phyloP scores from a whole-genome alignment of 768 basidiomycete genomes.

The Chalciporus piperatus region DNA sequence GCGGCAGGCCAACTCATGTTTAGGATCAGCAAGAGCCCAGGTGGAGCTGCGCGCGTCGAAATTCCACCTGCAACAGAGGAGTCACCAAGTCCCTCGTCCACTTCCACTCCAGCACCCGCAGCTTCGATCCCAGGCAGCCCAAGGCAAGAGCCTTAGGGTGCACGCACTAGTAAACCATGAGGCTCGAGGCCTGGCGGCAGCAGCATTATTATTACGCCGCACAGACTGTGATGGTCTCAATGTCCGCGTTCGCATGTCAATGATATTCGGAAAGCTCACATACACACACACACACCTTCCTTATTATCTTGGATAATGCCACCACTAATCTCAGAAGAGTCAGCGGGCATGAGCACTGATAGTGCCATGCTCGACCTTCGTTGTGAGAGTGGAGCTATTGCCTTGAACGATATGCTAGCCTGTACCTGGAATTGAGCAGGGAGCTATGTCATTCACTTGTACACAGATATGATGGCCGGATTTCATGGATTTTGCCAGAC shows the following conservation, averaged over 20 bases:
- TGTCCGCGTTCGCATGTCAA: slow-evolving; percentile 1
- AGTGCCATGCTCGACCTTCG: not conserved
- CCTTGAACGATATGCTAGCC: not conserved
- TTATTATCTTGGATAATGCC: slow-evolving; percentile 11
- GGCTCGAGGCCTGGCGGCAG: not conserved
- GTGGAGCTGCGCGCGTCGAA: slow-evolving; percentile 2
- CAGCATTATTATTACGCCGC: not conserved
- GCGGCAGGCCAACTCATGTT: slow-evolving; percentile 29
- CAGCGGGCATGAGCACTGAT: not conserved
- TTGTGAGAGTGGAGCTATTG: not conserved
- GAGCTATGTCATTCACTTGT: slow-evolving; percentile 16
- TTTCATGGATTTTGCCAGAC: not conserved
- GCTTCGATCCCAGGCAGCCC: slow-evolving; percentile 7
- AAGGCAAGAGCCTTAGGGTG: not conserved
- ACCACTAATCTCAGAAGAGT: not conserved
- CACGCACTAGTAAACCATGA: not conserved
- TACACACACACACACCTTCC: not conserved
- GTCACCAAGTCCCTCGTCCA: not conserved
- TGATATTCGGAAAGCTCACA: slow-evolving; percentile 1
- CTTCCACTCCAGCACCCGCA: not conserved
- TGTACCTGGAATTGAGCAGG: not conserved
- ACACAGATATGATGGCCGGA: slow-evolving; percentile 8
- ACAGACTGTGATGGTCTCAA: not conserved
- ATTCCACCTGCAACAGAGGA: not conserved
- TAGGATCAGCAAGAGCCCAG: slow-evolving; percentile 21